These are phyloP conservation scores for Kitagawia praeruptora DNA, from an alignment of 129 eudicot genomes.

Conservation along the genomic window DNA sequence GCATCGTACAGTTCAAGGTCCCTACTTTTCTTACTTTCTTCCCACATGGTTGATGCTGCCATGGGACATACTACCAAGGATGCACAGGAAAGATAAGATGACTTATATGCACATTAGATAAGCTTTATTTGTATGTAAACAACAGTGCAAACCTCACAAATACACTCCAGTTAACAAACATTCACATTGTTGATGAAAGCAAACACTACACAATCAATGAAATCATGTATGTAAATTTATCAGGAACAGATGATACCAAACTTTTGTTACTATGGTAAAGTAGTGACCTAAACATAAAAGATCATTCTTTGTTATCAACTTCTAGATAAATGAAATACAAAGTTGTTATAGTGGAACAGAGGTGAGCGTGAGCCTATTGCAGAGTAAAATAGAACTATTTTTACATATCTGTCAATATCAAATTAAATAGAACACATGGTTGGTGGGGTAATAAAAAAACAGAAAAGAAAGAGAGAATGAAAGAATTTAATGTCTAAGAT, in stretches of 20 bases:
- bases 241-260: background rate
- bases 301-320: background rate
- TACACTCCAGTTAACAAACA: conserved; percentile 15
- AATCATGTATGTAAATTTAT: background rate
- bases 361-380: background rate
- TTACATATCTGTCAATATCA: background rate
- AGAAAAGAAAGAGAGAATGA: background rate
- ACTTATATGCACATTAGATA: background rate
- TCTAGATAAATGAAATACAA: background rate
- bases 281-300: background rate
- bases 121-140: background rate
- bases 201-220: background rate
- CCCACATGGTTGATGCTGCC: conserved; percentile 19
- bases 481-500: conserved; percentile 1
- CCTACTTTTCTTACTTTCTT: conserved; percentile 9
- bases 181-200: conserved; percentile 14
- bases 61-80: conserved; percentile 14
- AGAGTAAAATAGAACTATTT: background rate
- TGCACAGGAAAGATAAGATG: conserved; percentile 2
- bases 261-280: background rate
- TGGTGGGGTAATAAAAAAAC: background rate
- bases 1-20: background rate
- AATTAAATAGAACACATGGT: background rate
- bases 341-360: background rate
- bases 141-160: conserved; percentile 20